phyloP scores from a whole-genome alignment of 2,329 filamentous ascomycete species.

The Phyllosticta citrichinensis region DNA sequence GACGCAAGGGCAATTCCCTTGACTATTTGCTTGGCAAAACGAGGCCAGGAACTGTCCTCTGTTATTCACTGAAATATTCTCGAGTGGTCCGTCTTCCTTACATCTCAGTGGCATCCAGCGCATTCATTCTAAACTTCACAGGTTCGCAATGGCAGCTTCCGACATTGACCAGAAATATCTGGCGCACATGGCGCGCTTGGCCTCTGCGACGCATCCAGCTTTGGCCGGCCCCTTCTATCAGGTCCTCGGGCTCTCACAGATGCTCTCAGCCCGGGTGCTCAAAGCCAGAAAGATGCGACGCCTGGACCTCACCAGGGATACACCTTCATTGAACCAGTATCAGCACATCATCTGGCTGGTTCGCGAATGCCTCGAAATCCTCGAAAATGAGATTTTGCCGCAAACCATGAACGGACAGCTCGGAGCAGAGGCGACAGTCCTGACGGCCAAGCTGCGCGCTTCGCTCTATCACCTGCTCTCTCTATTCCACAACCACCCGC shows the following conservation, averaged over 20 bases:
- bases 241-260: constrained; percentile 79
- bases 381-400: constrained; percentile 78
- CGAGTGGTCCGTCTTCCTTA: not conserved
- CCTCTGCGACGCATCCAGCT: constrained; percentile 65
- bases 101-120: not conserved
- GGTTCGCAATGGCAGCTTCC: constrained; percentile 70
- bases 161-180: constrained; percentile 97
- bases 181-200: constrained; percentile 73
- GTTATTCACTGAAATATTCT: not conserved
- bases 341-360: constrained; percentile 93
- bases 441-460: constrained; percentile 83
- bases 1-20: not conserved
- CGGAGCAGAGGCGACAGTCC: constrained; percentile 70
- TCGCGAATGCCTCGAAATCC: constrained; percentile 76
- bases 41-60: not conserved
- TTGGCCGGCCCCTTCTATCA: constrained; percentile 80
- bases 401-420: constrained; percentile 58
- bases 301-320: constrained; percentile 67
- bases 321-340: constrained; percentile 73
- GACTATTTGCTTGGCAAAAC: not conserved
- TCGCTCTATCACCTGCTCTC: constrained; percentile 97
- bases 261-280: constrained; percentile 74
- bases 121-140: constrained; percentile 15
- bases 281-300: constrained; percentile 73
- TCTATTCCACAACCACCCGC: constrained; percentile 84